A percentile compares a stretch with the other conserved stretches of the same genome.
These are phyloP conservation scores for Mycena metata DNA, from an alignment of 768 basidiomycete species.

Conservation along the genomic window DNA sequence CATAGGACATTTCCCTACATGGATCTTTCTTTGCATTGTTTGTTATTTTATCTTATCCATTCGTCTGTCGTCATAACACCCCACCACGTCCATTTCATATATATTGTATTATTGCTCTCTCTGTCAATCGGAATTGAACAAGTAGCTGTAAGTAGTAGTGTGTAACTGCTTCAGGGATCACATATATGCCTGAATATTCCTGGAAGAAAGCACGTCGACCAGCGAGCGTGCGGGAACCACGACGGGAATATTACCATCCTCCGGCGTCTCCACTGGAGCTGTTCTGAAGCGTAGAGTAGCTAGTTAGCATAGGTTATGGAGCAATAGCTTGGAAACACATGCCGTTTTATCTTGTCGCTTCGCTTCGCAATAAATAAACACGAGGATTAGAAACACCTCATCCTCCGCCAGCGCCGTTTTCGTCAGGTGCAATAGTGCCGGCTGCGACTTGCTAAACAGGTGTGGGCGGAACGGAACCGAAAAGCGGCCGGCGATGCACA, in stretches of 20 bases:
- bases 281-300: conserved; percentile 18
- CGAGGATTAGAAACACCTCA: conserved; percentile 55
- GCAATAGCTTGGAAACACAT: conserved; percentile 19
- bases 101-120: conserved; percentile 36
- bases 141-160: conserved; percentile 11
- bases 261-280: conserved; percentile 30
- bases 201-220: not conserved
- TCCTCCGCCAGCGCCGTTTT: conserved; percentile 56
- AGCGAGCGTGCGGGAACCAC: too few species aligned
- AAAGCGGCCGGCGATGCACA: conserved; percentile 54
- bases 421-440: conserved; percentile 55
- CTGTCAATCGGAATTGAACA: conserved; percentile 27
- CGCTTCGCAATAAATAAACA: conserved; percentile 52
- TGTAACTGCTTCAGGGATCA: conserved; percentile 20
- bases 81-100: conserved; percentile 22
- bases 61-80: not conserved
- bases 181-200: not conserved
- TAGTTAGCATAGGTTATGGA: not conserved
- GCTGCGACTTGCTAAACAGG: conserved; percentile 59
- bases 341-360: conserved; percentile 54
- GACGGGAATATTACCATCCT: conserved; percentile 10
- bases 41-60: conserved; percentile 29
- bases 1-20: conserved; percentile 8
- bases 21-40: conserved; percentile 24
- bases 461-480: conserved; percentile 63